phyloP scores from a whole-genome alignment of 2,329 filamentous ascomycete species.

The Dactylellina parvicollis region DNA sequence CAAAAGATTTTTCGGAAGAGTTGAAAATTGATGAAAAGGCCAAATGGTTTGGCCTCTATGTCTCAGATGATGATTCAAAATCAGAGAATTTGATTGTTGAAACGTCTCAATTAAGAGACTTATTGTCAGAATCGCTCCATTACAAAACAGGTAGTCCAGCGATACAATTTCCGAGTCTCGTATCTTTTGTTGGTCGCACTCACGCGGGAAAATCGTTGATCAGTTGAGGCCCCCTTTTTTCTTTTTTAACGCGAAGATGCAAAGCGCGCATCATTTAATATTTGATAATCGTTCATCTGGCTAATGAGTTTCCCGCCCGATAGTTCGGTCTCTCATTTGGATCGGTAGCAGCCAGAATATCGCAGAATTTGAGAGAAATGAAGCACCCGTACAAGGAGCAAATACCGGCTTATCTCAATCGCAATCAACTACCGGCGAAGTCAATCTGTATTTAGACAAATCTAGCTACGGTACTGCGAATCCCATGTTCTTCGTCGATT shows the following conservation, averaged over 20 bases:
- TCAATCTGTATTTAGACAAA: slow-evolving; percentile 19
- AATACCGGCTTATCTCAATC: neutral
- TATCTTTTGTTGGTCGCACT: slow-evolving; percentile 16
- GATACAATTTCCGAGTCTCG: slow-evolving; percentile 25
- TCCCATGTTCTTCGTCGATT: slow-evolving; percentile 21
- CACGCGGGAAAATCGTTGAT: slow-evolving; percentile 22
- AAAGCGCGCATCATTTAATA: neutral
- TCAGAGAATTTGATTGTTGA: neutral
- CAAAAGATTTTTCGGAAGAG: neutral
- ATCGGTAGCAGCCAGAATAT: neutral
- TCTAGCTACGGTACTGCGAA: neutral
- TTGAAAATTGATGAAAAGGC: slow-evolving; percentile 1
- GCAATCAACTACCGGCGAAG: slow-evolving; percentile 3
- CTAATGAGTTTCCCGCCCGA: neutral
- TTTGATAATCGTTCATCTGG: neutral
- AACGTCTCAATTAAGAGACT: slow-evolving; percentile 5
- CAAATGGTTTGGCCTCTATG: slow-evolving; percentile 23
- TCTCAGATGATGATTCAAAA: neutral
- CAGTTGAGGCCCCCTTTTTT: neutral
- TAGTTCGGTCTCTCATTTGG: neutral
- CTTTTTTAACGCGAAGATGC: neutral
- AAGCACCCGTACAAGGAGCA: neutral
- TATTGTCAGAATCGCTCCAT: neutral
- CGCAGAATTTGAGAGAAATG: neutral
- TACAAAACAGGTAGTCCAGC: neutral